phyloP scores from a whole-genome alignment of 2,329 filamentous ascomycete genomes.

The Botryosphaeria dothidea region DNA sequence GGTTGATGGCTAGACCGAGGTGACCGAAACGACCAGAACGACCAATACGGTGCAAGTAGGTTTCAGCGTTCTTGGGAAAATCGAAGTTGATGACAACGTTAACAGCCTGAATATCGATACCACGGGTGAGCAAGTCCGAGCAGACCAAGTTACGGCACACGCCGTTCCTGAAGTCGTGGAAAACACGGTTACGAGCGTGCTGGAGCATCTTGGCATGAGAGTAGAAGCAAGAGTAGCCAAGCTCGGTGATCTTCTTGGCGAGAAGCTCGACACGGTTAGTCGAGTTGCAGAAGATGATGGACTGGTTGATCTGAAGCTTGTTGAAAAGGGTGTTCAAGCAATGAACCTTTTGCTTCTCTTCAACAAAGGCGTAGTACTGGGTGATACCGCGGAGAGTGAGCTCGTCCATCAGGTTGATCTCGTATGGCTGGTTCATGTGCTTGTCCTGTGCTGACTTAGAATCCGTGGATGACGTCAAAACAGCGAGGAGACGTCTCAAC shows the following conservation, averaged over 20 bases:
- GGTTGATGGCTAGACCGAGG: conserved; percentile 93
- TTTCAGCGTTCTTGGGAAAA: conserved; percentile 99
- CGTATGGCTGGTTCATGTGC: conserved; percentile 94
- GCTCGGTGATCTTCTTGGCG: conserved; percentile 98
- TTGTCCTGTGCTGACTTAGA: conserved; percentile 63
- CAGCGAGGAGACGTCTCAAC: background rate
- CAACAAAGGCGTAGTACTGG: conserved; percentile 98
- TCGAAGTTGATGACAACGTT: conserved; percentile 99
- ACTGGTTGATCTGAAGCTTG: conserved; percentile 99
- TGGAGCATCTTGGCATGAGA: conserved; percentile 98
- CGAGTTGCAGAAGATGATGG: conserved; percentile 99
- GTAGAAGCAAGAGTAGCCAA: conserved; percentile 99
- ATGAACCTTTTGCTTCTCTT: conserved; percentile 99
- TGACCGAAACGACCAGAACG: conserved; percentile 96
- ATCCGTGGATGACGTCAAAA: conserved; percentile 16
- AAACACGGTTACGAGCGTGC: conserved; percentile 94
- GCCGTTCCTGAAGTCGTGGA: conserved; percentile 98
- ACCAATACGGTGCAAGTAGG: conserved; percentile 96
- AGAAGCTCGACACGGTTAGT: conserved; percentile 97
- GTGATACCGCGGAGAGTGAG: conserved; percentile 97
- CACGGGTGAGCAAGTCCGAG: conserved; percentile 93
- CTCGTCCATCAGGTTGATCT: conserved; percentile 99
- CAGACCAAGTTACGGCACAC: conserved; percentile 98
- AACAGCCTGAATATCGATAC: conserved; percentile 99
- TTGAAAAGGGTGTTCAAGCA: conserved; percentile 98